phyloP scores from a whole-genome alignment of 192 early-diverging fungal genomes.

The Mortierella claussenii region DNA sequence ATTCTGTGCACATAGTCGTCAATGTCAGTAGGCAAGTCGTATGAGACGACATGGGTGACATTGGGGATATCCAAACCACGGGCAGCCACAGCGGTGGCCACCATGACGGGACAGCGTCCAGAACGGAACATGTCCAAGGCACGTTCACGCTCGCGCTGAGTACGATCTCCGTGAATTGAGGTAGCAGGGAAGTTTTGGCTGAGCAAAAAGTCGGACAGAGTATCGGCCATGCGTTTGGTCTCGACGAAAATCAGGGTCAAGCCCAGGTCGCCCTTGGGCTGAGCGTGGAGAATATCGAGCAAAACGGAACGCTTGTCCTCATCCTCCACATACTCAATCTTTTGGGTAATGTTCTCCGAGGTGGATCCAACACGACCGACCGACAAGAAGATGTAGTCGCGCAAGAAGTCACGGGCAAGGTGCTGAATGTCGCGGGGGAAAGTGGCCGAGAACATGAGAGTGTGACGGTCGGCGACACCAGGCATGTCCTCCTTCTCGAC shows the following conservation, averaged over 20 bases:
- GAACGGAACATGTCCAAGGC: conserved; percentile 90
- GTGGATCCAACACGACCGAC: conserved; percentile 95
- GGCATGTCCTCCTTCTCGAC: conserved; percentile 81
- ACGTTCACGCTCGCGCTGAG: conserved; percentile 94
- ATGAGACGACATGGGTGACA: conserved; percentile 90
- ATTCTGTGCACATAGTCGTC: conserved; percentile 99
- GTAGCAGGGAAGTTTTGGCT: conserved; percentile 88
- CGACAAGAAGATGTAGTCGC: conserved; percentile 85
- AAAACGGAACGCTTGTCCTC: conserved; percentile 92
- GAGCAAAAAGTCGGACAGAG: conserved; percentile 84
- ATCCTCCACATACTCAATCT: conserved; percentile 93
- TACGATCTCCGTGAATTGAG: conserved; percentile 96
- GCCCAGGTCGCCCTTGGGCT: conserved; percentile 60
- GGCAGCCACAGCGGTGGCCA: conserved; percentile 97
- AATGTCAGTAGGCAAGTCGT: conserved; percentile 94
- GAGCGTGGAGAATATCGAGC: conserved; percentile 80
- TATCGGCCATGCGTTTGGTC: conserved; percentile 95
- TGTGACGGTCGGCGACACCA: conserved; percentile 79
- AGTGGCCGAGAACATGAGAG: conserved; percentile 96
- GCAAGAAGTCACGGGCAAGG: conserved; percentile 87
- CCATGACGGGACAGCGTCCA: conserved; percentile 85
- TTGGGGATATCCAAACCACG: conserved; percentile 93
- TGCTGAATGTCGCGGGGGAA: conserved; percentile 91
- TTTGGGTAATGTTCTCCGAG: conserved; percentile 95
- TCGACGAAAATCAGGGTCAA: conserved; percentile 97